Conservation (phyloP, 176 grass and related monocot genomes). For the Lolium rigidum region DNA sequence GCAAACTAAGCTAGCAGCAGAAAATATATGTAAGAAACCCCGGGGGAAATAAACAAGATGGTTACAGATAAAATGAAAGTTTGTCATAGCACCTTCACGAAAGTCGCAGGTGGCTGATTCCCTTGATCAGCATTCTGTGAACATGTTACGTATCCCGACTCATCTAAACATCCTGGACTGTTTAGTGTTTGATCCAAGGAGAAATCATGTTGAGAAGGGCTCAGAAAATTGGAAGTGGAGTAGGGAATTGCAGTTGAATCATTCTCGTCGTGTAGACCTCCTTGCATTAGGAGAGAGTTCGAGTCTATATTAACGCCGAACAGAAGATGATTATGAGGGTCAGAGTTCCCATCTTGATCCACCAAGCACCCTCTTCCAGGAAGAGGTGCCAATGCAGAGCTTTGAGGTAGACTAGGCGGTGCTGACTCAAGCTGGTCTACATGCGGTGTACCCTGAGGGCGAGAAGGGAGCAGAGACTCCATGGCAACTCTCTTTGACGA, state of each 20-base stretch:
- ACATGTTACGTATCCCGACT: conserved; percentile 63
- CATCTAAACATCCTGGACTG: conserved; percentile 69
- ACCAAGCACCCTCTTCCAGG: conserved; percentile 76
- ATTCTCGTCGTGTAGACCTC: conserved; percentile 60
- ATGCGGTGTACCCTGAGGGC: conserved; percentile 42
- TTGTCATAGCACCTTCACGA: conserved; percentile 66
- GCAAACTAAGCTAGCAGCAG: neutral
- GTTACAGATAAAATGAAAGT: neutral
- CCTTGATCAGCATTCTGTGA: conserved; percentile 65
- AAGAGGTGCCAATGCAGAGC: conserved; percentile 65
- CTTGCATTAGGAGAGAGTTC: conserved; percentile 69
- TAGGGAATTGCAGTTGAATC: conserved; percentile 70
- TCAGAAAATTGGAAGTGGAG: conserved; percentile 83
- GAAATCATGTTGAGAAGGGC: conserved; percentile 75
- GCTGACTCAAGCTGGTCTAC: conserved; percentile 68
- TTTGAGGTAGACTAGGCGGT: conserved; percentile 58
- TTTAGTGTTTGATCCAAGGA: conserved; percentile 69
- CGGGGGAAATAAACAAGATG: neutral
- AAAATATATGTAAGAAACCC: neutral
- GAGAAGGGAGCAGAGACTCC: conserved; percentile 66
- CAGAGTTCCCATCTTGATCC: conserved; percentile 70
- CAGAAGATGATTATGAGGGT: conserved; percentile 76
- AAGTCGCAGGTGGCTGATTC: conserved; percentile 67
- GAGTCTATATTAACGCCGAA: conserved; percentile 87
- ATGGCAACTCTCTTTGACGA: conserved; percentile 76